Percentiles rank a stretch among this genome's conserved stretches.
These are phyloP conservation scores for Periconia digitata DNA, from an alignment of 2,329 filamentous ascomycete genomes.

Conservation along the genomic window DNA sequence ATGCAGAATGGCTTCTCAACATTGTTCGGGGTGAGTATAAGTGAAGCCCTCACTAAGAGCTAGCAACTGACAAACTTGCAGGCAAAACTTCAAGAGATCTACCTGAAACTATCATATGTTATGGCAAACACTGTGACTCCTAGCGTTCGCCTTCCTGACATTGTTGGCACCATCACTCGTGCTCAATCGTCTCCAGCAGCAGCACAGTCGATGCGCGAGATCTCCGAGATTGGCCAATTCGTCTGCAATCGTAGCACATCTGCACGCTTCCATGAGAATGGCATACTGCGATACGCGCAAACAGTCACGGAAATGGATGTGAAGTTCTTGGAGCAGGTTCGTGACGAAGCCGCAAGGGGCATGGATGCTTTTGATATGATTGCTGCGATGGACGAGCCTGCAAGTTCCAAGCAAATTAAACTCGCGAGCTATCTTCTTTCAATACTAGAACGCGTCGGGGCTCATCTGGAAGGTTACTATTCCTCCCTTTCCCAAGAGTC, in stretches of 20 bases:
- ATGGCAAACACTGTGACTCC: slow-evolving; percentile 46
- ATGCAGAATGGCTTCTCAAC: slow-evolving; percentile 55
- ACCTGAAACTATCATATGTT: slow-evolving; percentile 55
- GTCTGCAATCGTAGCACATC: slow-evolving; percentile 50
- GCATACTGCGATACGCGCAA: slow-evolving; percentile 20
- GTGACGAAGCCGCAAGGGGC: slow-evolving; percentile 18
- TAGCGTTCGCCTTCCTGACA: slow-evolving; percentile 45
- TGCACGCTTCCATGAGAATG: slow-evolving; percentile 22
- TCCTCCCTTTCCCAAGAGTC: slow-evolving; percentile 52
- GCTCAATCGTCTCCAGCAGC: slow-evolving; percentile 51
- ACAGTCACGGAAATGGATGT: slow-evolving; percentile 20
- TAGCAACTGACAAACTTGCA: background rate
- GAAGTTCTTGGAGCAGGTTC: slow-evolving; percentile 20
- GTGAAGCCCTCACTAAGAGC: background rate
- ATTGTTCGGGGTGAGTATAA: slow-evolving; percentile 45
- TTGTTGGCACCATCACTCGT: slow-evolving; percentile 46
- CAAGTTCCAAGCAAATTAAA: slow-evolving; percentile 32
- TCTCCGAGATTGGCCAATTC: slow-evolving; percentile 54
- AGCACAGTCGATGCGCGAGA: slow-evolving; percentile 49
- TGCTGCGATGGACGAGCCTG: slow-evolving; percentile 15
- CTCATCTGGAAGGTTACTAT: slow-evolving; percentile 55
- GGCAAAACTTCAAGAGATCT: slow-evolving; percentile 55
- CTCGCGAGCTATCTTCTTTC: slow-evolving; percentile 52
- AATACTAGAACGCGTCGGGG: slow-evolving; percentile 55
- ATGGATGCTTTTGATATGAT: slow-evolving; percentile 25